Evolutionary conservation across 108 stramenopile species (phyloP), one percentile per base, ranked within the genome.

Genomic region (Mediolabrus comicus): DNA sequence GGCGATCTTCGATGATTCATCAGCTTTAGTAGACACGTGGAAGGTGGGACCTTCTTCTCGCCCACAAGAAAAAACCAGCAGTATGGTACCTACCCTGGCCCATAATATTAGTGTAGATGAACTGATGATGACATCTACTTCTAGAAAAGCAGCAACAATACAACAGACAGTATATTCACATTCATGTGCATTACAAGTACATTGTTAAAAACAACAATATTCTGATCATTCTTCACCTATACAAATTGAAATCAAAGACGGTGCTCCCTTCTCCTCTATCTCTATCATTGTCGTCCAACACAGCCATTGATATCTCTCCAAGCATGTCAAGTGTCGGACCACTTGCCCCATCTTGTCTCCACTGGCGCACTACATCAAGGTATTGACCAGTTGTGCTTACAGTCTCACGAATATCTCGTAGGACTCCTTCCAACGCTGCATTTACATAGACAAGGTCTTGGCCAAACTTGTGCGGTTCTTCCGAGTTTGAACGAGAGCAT

Each of bases 361-460:
- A 73, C 13, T 36, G 30, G 29, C 56, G 62, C 11, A 73, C 22
- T 14, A 59, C n/a, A 36, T 58, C 72, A 29, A 73, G 30, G 25
- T 65, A 73, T 27, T 41, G 56, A 3, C 26, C 72, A 13, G 72
- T 65, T 9, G 39, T 57, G 12, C 4, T 29, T 31, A n/a, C 19
- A 5, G 52, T 51, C 71, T 26, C 28, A 17, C 64, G 64, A 14
- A 53, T 46, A 25, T 62, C 67, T 26, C 60, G 14, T 16, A 75
- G 53, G 11, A 41, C 59, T 19, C 17, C 13, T 49, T 68, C 66
- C n/a, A 77, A 22, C 5, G 78, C 78, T 27, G 73, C 72, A 62
- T 79, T 79, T 3, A 79, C 43, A 61, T 79, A 79, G 3, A 74
- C 33, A 29, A 79, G 53, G 38, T 71, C 69, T 31, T 49, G n/a